Evolutionary conservation across 1,284 basidiomycete species (phyloP), one percentile per base, ranked within the genome.

Genomic region (Sporisorium sorghi): DNA sequence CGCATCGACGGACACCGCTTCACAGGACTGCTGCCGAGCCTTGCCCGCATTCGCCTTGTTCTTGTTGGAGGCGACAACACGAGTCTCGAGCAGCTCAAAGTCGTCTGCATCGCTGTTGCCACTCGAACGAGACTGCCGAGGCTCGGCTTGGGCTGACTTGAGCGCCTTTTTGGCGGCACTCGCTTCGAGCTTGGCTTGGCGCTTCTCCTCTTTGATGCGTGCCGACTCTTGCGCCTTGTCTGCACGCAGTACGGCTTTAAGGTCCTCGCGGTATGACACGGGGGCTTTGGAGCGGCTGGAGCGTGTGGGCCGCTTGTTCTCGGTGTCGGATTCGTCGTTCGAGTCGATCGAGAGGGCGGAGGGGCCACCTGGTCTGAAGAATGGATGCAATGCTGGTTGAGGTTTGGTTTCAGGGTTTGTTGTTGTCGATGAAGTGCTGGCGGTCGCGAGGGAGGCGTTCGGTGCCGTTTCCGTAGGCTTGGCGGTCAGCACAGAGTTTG

Each of bases 211-310:
- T 10, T 61, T 69, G 21, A 49, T 19, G 7, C 59, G 50, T 10
- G 64, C 59, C 7, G 64, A 40, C 39, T 75, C 73, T 32, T 64
- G 44, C 5, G 56, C 60, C 1, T 52, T 50, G 28, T 75, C 73
- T 30, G 68, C 68, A 23, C 64, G 68, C 2, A 75, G 61, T 2
- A 75, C 73, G 4, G 67, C 73, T n/a, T 75, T 75, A 32, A 75
- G 68, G 43, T 75, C 73, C 28, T 75, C 68, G 21, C 57, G 52
- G 49, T 75, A 75, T 9, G 68, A 71, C 2, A 56, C 52, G n/a
- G 60, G 68, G 0, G 62, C 60, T 49, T 71, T 75, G 15, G 42
- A 19, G 0, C 73, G 51, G 12, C 46, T 62, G 8, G 63, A 58
- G 7, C 73, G 67, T 9, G 50, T 8, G 10, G 55, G 58, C 3